A percentile compares a stretch with the other conserved stretches of the same genome.
phyloP scores from a whole-genome alignment of 306 rosid genomes.

The Lotus japonicus region DNA sequence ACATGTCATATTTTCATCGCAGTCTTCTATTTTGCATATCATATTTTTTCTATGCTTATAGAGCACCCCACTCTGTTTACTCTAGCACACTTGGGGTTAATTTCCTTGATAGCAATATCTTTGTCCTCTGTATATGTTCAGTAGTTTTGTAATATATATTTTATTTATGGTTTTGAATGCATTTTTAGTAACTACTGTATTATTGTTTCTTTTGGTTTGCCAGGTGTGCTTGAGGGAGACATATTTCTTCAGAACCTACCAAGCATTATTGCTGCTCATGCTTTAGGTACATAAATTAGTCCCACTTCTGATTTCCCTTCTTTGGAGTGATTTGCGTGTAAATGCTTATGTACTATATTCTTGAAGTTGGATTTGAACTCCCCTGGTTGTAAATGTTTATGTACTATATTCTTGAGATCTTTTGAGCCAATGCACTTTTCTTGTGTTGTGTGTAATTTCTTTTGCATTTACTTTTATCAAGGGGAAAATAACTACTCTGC shows the following conservation, averaged over 20 bases:
- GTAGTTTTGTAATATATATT: not conserved
- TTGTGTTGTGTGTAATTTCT: no score
- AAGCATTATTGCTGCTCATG: conserved; percentile 87
- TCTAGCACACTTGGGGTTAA: not conserved
- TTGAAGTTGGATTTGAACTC: no score
- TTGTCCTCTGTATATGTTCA: not conserved
- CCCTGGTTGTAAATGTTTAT: conserved; percentile 12
- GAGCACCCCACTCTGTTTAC: not conserved
- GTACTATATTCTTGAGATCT: not conserved
- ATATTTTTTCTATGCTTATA: not conserved
- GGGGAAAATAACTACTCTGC: no score
- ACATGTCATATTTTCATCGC: not conserved
- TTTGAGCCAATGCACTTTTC: not conserved
- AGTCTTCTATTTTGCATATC: no score
- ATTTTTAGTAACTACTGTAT: not conserved
- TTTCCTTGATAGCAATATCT: not conserved
- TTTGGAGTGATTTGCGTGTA: not conserved
- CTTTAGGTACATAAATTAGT: conserved; percentile 50
- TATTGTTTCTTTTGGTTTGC: conserved; percentile 20
- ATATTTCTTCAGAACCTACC: conserved; percentile 97
- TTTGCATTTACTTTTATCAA: no score
- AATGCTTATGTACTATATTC: not conserved
- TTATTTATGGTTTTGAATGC: conserved; percentile 9
- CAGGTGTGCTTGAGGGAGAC: conserved; percentile 91
- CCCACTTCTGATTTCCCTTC: not conserved